A percentile compares a stretch with the other conserved stretches of the same genome.
phyloP scores from a whole-genome alignment of 2,329 filamentous ascomycete species.

The Colletotrichum tamarilloi region DNA sequence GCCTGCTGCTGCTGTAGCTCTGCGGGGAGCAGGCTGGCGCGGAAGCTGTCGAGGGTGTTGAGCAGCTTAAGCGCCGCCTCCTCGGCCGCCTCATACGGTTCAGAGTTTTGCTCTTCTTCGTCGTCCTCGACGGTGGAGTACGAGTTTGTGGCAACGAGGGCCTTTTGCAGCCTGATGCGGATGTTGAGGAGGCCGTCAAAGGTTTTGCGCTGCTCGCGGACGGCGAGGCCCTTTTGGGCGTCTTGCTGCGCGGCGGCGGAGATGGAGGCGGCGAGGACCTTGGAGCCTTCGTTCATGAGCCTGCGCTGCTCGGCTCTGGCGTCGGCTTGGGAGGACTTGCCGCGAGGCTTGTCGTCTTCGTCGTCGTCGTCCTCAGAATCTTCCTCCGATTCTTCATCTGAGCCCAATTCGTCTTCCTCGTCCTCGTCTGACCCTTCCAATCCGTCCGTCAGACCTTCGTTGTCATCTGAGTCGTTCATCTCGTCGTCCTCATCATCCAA shows the following conservation, averaged over 20 bases:
- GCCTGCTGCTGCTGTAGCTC: slow-evolving; percentile 47
- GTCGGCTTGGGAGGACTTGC: slow-evolving; percentile 32
- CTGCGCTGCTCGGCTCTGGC: slow-evolving; percentile 70
- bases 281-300: slow-evolving; percentile 76
- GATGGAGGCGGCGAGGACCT: slow-evolving; percentile 70
- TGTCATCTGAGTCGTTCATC: slow-evolving; percentile 44
- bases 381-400: slow-evolving; percentile 49
- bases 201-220: slow-evolving; percentile 84
- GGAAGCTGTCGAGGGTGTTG: slow-evolving; percentile 80
- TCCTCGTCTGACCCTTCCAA: slow-evolving; percentile 44
- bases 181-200: slow-evolving; percentile 92
- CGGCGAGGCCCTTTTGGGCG: slow-evolving; percentile 84
- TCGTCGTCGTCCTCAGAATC: slow-evolving; percentile 41
- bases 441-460: slow-evolving; percentile 40
- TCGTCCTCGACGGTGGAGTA: slow-evolving; percentile 62
- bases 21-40: slow-evolving; percentile 67
- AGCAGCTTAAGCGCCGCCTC: slow-evolving; percentile 86
- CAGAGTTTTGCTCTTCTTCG: slow-evolving; percentile 50
- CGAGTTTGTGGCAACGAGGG: slow-evolving; percentile 84
- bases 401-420: slow-evolving; percentile 44
- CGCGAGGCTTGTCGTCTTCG: slow-evolving; percentile 16
- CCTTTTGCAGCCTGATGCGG: slow-evolving; percentile 93
- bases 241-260: slow-evolving; percentile 78
- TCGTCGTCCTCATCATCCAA: slow-evolving; percentile 48
- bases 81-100: slow-evolving; percentile 81